Evolutionary conservation across 495 filamentous ascomycete genomes (phyloP), one percentile per base, ranked within the genome.

Genomic region (Neurospora intermedia): DNA sequence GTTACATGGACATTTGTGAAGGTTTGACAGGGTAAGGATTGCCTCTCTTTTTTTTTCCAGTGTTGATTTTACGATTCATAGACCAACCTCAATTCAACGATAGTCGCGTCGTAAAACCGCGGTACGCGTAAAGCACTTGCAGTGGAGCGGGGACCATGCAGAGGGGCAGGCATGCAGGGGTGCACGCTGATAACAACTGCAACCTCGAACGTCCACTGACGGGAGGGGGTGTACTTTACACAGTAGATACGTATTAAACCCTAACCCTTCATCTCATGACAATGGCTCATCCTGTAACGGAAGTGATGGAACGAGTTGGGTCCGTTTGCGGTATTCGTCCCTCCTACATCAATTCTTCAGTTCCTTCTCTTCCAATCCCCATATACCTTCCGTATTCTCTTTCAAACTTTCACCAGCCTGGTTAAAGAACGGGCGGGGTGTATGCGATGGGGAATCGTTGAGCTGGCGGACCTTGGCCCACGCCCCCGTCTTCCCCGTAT

Each of bases 121-220:
- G 69, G 69, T 23, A 74, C 73, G 69, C 69, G 73, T 74, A 74
- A 74, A 74, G 69, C 69, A 71, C 69, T 70, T 71, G 41, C 31
- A 27, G 54, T 69, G 62, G 54, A 7, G 15, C 54, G 23, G 27
- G 13, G 13, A 27, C 54, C 15, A 62, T 66, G 54, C 54, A 16
- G 27, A 31, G 27, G 27, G 27, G 27, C 27, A 31, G 27, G 27
- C 23, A 31, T 31, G 13, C 54, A 35, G 23, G 54, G 54, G 15
- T 66, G 23, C 23, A 66, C 15, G 54, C 23, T 66, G 15, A 35
- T 4, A 66, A 38, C 35, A 38, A 38, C 35, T 38, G 35, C 35
- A 38, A 38, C 35, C 35, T 38, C 35, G 0, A 38, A 38, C 35
- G 35, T 38, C 35, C 35, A 38, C 35, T 38, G 35, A 4, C 35